Base-by-base conservation (phyloP, 2,329 filamentous ascomycete genomes). In the Gnomoniopsis sp. region DNA sequence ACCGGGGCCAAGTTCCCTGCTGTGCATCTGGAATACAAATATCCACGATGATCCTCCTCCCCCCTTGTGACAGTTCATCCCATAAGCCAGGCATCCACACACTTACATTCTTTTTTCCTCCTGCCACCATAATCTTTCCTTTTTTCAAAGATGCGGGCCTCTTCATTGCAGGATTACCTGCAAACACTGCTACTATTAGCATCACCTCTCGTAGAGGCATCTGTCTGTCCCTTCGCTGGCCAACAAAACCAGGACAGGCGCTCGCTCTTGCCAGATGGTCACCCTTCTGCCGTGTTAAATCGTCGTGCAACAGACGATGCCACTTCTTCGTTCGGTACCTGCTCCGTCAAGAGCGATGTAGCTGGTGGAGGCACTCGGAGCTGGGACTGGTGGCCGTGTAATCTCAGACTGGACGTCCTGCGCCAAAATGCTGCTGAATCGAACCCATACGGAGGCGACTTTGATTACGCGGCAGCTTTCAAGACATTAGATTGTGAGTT, bases 381-480 rank as follows among this genome's bases (percentile, higher is more conserved):
- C 75, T 69, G 68, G 53, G 86, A 90, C 77, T 90, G 87, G 84
- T 91, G 88, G 88, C 88, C 88, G 47, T 81, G 87, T 54, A 74
- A 80, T 63, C 73, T 91, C 62, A 81, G 77, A 68, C 76, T 89
- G 62, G 84, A 86, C 74, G 84, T 90, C 66, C 81, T 91, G 52
- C 87, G 88, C 67, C 88, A 90, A 74, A 81, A 89, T 69, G 82
- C 80, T 23, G 69, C 78, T 30, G 74, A 79, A 57, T 80, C 81
- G 61, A 88, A 89, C 70, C 88, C 88, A 0, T 70, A 85, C 63
- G 79, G 75, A 65, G 75, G 79, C 59, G 82, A 86, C 64, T 90
- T 90, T 66, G 82, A 90, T 75, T 91, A 91, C 72, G 78, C 79
- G 6, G 75, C 79, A n/a, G 88, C 86, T 14, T 90, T 90, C 77